Evolutionary conservation across 78 protist genomes (phyloP).

Genomic region (Dictyostelium citrinum): DNA sequence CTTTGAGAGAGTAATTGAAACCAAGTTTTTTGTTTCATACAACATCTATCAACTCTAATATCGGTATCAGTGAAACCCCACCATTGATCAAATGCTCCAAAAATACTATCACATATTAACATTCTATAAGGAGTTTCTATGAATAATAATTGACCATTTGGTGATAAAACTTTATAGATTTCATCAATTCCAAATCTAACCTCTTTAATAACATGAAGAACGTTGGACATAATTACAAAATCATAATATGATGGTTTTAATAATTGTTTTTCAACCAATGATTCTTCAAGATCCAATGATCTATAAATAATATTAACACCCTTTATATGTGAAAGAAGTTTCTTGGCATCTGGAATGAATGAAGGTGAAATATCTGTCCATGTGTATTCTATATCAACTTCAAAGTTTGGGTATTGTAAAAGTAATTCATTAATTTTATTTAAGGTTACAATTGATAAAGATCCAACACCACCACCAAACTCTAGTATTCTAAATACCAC

Average conservation of each 20-base stretch:
- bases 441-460: neutral
- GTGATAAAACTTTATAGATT: neutral
- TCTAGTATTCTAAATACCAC: conserved; percentile 11
- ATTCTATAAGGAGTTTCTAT: neutral
- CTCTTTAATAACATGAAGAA: neutral
- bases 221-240: neutral
- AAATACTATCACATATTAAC: neutral
- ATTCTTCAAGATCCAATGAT: neutral
- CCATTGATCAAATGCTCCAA: conserved; percentile 14
- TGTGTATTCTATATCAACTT: conserved; percentile 1
- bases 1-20: neutral
- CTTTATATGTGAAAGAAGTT: neutral
- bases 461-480: conserved; percentile 1
- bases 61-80: neutral
- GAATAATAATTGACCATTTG: neutral
- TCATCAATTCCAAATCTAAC: neutral
- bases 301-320: neutral
- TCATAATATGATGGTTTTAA: neutral
- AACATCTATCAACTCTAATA: conserved; percentile 12
- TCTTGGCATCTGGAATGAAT: neutral
- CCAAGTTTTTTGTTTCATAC: conserved; percentile 14
- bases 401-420: neutral
- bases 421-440: neutral
- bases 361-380: neutral
- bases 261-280: neutral